Evolutionary conservation across 73 alveolate genomes (phyloP).

Genomic region (Paramecium biaurelia): DNA sequence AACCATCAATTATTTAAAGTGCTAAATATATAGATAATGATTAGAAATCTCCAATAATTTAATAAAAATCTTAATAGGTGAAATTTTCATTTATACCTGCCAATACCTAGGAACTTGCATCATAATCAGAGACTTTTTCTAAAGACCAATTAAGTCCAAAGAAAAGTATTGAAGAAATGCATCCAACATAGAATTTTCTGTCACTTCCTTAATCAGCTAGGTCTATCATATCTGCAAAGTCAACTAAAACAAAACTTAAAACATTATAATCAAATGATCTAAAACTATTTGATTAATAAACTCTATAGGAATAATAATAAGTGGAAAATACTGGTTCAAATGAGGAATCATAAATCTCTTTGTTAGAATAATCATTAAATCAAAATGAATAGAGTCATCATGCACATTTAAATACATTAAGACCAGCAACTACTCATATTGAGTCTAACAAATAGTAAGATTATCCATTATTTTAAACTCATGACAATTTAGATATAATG

Average conservation of each 20-base stretch:
- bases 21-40: background rate
- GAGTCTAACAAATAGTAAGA: background rate
- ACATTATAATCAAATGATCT: background rate
- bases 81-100: background rate
- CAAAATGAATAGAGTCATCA: background rate
- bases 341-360: background rate
- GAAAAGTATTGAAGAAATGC: background rate
- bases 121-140: background rate
- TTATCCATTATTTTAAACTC: background rate
- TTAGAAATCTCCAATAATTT: background rate
- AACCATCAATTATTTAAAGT: background rate
- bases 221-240: background rate
- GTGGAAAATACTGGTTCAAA: background rate
- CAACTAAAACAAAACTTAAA: background rate
- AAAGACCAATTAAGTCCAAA: background rate
- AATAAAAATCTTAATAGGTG: background rate
- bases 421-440: background rate
- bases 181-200: background rate
- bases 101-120: background rate
- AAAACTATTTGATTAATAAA: background rate
- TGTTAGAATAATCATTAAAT: background rate
- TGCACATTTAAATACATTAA: background rate
- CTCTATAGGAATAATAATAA: background rate
- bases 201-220: conserved; percentile 6
- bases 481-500: background rate